Evolutionary conservation across 768 basidiomycete genomes (phyloP), one percentile per base, ranked within the genome.

Genomic region (Gymnopilus dilepis): DNA sequence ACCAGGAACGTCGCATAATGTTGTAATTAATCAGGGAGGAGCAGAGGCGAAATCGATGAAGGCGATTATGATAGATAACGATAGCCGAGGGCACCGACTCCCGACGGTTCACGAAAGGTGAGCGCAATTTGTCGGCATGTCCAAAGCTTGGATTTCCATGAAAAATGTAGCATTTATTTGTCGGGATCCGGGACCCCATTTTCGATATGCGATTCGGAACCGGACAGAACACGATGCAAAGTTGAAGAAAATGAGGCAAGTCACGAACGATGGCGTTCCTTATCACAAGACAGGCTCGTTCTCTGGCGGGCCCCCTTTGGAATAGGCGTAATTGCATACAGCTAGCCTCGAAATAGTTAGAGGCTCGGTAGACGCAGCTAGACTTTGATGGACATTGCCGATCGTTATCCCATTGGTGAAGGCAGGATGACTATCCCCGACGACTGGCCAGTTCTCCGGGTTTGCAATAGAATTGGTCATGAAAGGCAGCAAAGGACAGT

Each of bases 41-140:
- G 5, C 26, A 30, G 28, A 50, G 26, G 30, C 26, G 26, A 50
- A 50, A 50, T 50, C 47, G 47, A 50, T 50, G 47, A 19, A 31
- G 28, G 47, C 15, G 28, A 50, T 50, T 6, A 31, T 50, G 28
- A 30, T n/a, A 50, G 47, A 50, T 50, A 50, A 31, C 28, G 15
- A 5, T 19, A 50, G 30, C 47, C 26, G 30, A 31, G 30, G n/a
- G 28, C 15, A 50, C 30, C 45, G 43, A 13, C 40, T 41, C 40
- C 40, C 40, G 40, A 41, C 40, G 34, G 15, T 37, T 37, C 34
- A 37, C 34, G 40, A 17, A 41, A 41, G 40, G 31, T 28, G 31
- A n/a, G 30, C 47, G 47, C 26, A 31, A 50, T 50, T 50, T 50
- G 47, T 50, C 47, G 28, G 30, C 28, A 50, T 47, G 28, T 28